Conservation (phyloP, 441 rosid genomes). For the Gossypium armourianum region DNA sequence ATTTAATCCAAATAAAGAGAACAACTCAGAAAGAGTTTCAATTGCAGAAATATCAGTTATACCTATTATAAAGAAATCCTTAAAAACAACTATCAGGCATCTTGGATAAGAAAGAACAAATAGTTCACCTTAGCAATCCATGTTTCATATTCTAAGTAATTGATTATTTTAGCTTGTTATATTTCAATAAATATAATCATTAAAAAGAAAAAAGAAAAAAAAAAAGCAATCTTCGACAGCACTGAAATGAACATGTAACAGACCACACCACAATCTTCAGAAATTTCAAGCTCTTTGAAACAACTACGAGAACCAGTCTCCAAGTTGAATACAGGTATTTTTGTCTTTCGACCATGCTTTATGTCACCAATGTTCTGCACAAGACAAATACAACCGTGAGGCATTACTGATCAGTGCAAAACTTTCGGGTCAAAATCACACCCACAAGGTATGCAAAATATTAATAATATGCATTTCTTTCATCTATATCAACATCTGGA, state of each 20-base stretch:
- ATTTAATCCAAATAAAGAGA: not conserved
- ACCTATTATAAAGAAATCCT: not conserved
- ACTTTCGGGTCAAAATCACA: not conserved
- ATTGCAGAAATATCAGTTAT: not conserved
- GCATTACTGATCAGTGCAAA: not conserved
- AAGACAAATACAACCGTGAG: conserved; percentile 18
- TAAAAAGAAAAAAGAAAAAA: not conserved
- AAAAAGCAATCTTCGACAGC: conserved; percentile 8
- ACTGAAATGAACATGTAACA: conserved; percentile 23
- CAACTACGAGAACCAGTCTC: conserved; percentile 79
- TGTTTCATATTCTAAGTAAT: not conserved
- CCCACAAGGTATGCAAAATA: not conserved
- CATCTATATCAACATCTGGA: not conserved
- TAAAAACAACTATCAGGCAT: not conserved
- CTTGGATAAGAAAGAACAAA: conserved; percentile 6
- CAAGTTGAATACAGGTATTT: conserved; percentile 75
- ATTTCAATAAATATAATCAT: not conserved
- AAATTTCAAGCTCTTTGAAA: conserved; percentile 78
- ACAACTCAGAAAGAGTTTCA: not conserved
- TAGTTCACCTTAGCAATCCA: not conserved
- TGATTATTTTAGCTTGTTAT: conserved; percentile 8
- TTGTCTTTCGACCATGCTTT: conserved; percentile 54
- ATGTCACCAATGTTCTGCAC: conserved; percentile 76
- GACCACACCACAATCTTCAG: conserved; percentile 98
- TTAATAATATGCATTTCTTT: not conserved